Conservation (phyloP, 1,284 basidiomycete species). For the Ganoderma lingzhi region DNA sequence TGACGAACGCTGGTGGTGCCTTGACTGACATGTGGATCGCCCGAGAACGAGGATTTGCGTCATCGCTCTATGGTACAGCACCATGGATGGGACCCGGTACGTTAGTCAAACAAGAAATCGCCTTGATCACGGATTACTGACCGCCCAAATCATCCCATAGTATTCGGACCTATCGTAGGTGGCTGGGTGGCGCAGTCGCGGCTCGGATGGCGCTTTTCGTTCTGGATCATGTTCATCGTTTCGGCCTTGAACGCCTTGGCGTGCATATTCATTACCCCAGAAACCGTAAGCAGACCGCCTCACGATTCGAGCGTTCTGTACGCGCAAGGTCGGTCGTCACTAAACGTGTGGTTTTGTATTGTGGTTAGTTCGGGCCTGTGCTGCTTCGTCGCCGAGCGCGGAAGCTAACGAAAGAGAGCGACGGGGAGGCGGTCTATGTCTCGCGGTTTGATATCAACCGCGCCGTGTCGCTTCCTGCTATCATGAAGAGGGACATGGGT, state of each 20-base stretch:
- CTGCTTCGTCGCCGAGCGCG: slow-evolving; percentile 66
- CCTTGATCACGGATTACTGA: background rate
- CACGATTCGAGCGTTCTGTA: background rate
- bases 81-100: slow-evolving; percentile 77
- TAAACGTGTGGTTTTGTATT: background rate
- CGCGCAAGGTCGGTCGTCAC: background rate
- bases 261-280: slow-evolving; percentile 56
- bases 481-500: slow-evolving; percentile 56
- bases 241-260: slow-evolving; percentile 56
- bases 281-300: slow-evolving; percentile 50
- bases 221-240: slow-evolving; percentile 75
- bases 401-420: slow-evolving; percentile 55
- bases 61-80: slow-evolving; percentile 68
- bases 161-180: slow-evolving; percentile 71
- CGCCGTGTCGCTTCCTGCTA: slow-evolving; percentile 50
- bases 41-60: slow-evolving; percentile 65
- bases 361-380: slow-evolving; percentile 67
- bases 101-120: slow-evolving; percentile 12
- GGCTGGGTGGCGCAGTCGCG: slow-evolving; percentile 63
- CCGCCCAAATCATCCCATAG: slow-evolving; percentile 26
- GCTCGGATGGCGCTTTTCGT: slow-evolving; percentile 73
- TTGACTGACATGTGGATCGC: slow-evolving; percentile 68
- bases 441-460: slow-evolving; percentile 63
- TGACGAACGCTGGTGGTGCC: slow-evolving; percentile 70
- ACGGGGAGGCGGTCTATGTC: slow-evolving; percentile 53